A percentile compares a stretch with the other conserved stretches of the same genome.
These are phyloP conservation scores for Solanum etuberosum DNA, from an alignment of 257 asterid species.

Conservation along the genomic window DNA sequence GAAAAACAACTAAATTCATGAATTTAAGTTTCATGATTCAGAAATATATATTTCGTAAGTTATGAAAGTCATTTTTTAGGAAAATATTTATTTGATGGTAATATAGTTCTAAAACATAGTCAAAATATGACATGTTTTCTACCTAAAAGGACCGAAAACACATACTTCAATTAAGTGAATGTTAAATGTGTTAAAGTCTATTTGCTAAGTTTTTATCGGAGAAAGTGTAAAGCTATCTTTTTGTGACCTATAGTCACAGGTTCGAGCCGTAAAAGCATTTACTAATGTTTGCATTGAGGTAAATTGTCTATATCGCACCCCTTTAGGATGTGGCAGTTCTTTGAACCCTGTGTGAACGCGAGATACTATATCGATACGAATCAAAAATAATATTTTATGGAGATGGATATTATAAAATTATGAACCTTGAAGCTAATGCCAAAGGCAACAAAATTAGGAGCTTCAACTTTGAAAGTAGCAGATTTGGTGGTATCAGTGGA, in stretches of 20 bases:
- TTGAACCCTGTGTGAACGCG: background rate
- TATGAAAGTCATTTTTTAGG: too few species aligned
- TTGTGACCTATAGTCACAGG: background rate
- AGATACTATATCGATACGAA: background rate
- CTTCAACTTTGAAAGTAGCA: conserved; percentile 57
- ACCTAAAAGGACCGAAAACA: background rate
- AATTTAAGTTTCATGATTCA: too few species aligned
- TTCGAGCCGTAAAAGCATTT: accelerated
- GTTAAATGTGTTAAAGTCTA: background rate
- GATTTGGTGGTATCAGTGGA: conserved; percentile 33
- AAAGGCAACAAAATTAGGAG: conserved; percentile 63
- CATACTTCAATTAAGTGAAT: background rate
- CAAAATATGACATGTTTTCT: background rate
- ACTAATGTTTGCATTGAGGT: background rate
- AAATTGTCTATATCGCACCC: background rate
- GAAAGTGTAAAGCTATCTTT: background rate
- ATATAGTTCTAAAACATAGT: background rate
- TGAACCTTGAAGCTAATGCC: conserved; percentile 78
- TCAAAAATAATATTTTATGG: background rate
- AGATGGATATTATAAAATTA: background rate
- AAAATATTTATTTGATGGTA: background rate
- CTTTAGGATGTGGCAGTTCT: accelerated
- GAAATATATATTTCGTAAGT: too few species aligned
- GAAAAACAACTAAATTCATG: background rate
- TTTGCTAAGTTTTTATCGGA: background rate